A percentile compares a stretch with the other conserved stretches of the same genome.
Evolutionary conservation across 2,329 filamentous ascomycete genomes (phyloP).

Genomic region (Didymella pinodella): DNA sequence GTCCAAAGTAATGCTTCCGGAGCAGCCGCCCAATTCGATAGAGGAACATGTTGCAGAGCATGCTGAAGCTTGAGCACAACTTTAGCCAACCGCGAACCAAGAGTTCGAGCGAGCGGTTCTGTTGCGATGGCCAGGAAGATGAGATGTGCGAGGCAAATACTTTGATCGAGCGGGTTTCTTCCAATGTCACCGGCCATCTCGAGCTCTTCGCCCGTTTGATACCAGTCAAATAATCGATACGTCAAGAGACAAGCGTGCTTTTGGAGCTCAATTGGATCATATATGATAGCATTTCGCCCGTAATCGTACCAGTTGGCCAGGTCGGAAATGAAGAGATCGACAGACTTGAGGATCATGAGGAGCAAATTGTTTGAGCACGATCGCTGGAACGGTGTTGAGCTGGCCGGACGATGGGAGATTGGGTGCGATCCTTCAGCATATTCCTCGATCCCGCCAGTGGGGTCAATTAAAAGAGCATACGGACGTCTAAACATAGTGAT

Average conservation of each 20-base stretch:
- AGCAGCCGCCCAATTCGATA: conserved; percentile 31
- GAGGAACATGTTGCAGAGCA: conserved; percentile 24
- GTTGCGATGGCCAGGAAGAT: conserved; percentile 39
- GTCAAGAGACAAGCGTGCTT: conserved; percentile 40
- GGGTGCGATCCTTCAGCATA: conserved; percentile 27
- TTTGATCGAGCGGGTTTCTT: conserved; percentile 30
- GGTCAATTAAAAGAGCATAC: conserved; percentile 36
- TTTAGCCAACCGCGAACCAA: conserved; percentile 29
- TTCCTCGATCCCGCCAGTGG: conserved; percentile 31
- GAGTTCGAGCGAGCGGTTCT: conserved; percentile 29
- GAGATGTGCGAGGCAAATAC: conserved; percentile 37
- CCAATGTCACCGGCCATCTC: not conserved
- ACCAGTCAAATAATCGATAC: conserved; percentile 42
- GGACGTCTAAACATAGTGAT: conserved; percentile 43
- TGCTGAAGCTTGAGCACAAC: conserved; percentile 33
- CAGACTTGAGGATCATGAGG: not conserved
- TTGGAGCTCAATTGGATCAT: conserved; percentile 43
- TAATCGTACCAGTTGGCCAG: conserved; percentile 34
- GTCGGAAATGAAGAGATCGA: conserved; percentile 23
- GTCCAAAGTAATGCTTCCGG: conserved; percentile 42
- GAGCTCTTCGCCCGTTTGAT: conserved; percentile 27
- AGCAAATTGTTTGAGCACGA: not conserved
- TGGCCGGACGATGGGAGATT: not conserved
- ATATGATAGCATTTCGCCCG: conserved; percentile 6
- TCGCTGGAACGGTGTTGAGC: not conserved